These are phyloP conservation scores for Rhytidhysteron rufulum DNA, from an alignment of 2,329 filamentous ascomycete genomes.

Conservation along the genomic window DNA sequence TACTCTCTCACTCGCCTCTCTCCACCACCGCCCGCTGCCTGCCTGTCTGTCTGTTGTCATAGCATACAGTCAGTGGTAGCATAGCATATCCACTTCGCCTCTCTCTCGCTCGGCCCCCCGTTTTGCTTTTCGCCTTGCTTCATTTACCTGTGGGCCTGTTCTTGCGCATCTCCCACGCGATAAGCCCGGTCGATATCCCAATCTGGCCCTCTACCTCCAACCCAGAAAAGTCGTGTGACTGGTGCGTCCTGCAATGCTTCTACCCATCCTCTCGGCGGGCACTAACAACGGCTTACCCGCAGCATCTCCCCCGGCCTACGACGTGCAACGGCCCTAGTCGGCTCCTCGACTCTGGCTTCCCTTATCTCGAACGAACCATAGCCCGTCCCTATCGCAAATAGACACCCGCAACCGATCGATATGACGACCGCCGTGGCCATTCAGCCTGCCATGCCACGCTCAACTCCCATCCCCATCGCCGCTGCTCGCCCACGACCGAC, in stretches of 20 bases:
- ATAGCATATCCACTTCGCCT: no score
- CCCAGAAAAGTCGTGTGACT: slow-evolving; percentile 25
- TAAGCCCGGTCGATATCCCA: slow-evolving; percentile 28
- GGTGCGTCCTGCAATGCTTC: slow-evolving; percentile 14
- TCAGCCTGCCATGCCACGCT: slow-evolving; percentile 44
- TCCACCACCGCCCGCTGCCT: no score
- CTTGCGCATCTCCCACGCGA: slow-evolving; percentile 32
- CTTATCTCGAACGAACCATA: slow-evolving; percentile 21
- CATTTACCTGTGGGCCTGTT: slow-evolving; percentile 9
- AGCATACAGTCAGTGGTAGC: no score
- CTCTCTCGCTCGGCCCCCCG: no score
- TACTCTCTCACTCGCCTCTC: slow-evolving; percentile 10
- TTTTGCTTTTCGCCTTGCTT: slow-evolving; percentile 15
- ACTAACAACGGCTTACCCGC: slow-evolving; percentile 28
- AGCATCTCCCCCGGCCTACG: slow-evolving; percentile 18
- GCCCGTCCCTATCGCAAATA: slow-evolving; percentile 5
- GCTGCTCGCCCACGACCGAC: slow-evolving; percentile 39
- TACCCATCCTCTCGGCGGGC: slow-evolving; percentile 16
- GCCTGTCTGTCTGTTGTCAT: no score
- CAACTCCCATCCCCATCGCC: slow-evolving; percentile 43
- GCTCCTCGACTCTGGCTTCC: slow-evolving; percentile 14
- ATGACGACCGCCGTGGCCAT: slow-evolving; percentile 49
- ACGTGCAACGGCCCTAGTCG: slow-evolving; percentile 13
- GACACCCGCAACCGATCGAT: no score
- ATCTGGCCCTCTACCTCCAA: slow-evolving; percentile 24